Percentiles rank a stretch among this genome's conserved stretches.
Conservation (phyloP, 1,284 basidiomycete genomes). For the Ceratobasidium sp. region DNA sequence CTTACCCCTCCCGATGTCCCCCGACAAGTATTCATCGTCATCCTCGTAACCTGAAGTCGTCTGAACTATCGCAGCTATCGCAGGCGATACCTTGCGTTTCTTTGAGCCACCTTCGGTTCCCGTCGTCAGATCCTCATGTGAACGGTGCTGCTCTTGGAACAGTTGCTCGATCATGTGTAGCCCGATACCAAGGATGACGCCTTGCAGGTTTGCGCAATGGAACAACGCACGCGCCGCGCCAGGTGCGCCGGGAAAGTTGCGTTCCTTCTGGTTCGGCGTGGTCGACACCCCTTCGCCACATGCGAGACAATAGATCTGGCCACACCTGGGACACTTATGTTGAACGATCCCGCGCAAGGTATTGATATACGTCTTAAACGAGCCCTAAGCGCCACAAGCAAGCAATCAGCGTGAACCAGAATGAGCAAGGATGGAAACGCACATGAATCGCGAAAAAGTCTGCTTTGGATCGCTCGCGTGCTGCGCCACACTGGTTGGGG, state of each 20-base stretch:
- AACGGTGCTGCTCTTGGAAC: conserved; percentile 65
- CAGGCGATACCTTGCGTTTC: conserved; percentile 48
- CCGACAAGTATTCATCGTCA: conserved; percentile 58
- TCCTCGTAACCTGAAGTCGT: conserved; percentile 60
- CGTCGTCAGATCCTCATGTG: conserved; percentile 54
- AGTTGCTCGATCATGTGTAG: conserved; percentile 77
- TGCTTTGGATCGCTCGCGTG: conserved; percentile 64
- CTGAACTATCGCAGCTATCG: conserved; percentile 49
- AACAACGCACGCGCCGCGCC: conserved; percentile 66
- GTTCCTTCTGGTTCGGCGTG: conserved; percentile 50
- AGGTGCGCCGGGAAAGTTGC: conserved; percentile 22
- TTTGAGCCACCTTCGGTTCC: conserved; percentile 51
- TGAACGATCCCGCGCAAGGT: conserved; percentile 66
- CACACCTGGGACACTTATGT: conserved; percentile 69
- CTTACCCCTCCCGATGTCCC: conserved; percentile 57
- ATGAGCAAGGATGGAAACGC: conserved; percentile 52
- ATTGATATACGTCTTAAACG: conserved; percentile 70
- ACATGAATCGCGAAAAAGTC: conserved; percentile 86
- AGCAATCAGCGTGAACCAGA: neutral
- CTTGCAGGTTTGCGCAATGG: conserved; percentile 87
- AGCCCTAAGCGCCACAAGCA: conserved; percentile 56
- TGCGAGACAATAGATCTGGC: conserved; percentile 75
- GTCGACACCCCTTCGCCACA: conserved; percentile 74
- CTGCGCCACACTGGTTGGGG: conserved; percentile 72
- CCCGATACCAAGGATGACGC: conserved; percentile 83